Conservation (phyloP, 768 basidiomycete genomes). For the Omphalotus guepiniiformis region DNA sequence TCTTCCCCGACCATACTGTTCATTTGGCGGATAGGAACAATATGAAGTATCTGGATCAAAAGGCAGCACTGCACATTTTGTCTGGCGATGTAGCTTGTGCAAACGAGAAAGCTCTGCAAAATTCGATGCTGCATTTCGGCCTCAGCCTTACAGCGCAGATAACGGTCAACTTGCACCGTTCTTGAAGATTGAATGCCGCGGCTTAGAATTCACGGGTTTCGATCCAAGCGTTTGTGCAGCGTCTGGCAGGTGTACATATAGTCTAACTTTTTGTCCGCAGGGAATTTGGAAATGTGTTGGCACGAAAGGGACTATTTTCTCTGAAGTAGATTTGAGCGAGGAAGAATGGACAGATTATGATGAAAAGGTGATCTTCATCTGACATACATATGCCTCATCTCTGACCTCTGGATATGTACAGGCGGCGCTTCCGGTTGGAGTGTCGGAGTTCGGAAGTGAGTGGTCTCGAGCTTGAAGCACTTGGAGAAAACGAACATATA, state of each 20-base stretch:
- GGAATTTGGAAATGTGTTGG: conserved; percentile 80
- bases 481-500: background rate
- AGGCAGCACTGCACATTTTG: conserved; percentile 68
- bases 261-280: conserved; percentile 29
- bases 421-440: conserved; percentile 61
- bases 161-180: conserved; percentile 62
- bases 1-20: background rate
- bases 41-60: conserved; percentile 63
- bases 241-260: background rate
- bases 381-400: background rate
- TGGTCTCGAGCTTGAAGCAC: conserved; percentile 58
- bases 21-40: conserved; percentile 45
- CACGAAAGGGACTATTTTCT: conserved; percentile 49
- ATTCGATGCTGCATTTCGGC: conserved; percentile 51
- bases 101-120: conserved; percentile 81
- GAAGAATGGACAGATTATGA: conserved; percentile 88
- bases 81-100: conserved; percentile 77
- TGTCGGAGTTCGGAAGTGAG: conserved; percentile 61
- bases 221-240: conserved; percentile 59
- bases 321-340: conserved; percentile 61
- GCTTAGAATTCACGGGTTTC: conserved; percentile 78
- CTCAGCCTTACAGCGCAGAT: conserved; percentile 56
- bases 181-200: conserved; percentile 77
- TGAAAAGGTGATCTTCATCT: conserved; percentile 58
- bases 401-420: conserved; percentile 22